Evolutionary conservation across 805 yeast species (phyloP).

Genomic region (Priceomyces haplophilus): DNA sequence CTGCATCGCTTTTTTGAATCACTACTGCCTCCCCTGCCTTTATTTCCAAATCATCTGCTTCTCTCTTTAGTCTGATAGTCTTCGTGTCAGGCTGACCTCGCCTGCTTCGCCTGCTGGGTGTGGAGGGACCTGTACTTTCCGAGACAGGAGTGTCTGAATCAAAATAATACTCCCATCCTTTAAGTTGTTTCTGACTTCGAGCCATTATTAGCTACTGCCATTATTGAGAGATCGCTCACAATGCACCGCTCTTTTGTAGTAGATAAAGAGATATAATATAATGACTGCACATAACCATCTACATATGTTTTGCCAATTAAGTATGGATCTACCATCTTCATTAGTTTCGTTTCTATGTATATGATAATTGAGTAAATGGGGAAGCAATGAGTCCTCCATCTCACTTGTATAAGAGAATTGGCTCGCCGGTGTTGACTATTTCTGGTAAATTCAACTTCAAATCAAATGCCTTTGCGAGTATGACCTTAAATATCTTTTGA

Average conservation of each 20-base stretch:
- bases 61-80: slow-evolving; percentile 34
- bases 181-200: slow-evolving; percentile 16
- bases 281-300: background rate
- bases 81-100: slow-evolving; percentile 13
- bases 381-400: background rate
- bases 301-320: background rate
- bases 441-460: slow-evolving; percentile 80
- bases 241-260: background rate
- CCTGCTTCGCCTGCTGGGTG: slow-evolving; percentile 18
- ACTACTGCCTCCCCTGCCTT: slow-evolving; percentile 53
- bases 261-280: background rate
- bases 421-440: slow-evolving; percentile 84
- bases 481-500: slow-evolving; percentile 88
- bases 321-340: slow-evolving; percentile 1
- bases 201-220: slow-evolving; percentile 14
- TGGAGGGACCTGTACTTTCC: slow-evolving; percentile 1
- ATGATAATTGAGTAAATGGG: background rate
- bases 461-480: slow-evolving; percentile 88
- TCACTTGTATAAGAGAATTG: slow-evolving; percentile 65
- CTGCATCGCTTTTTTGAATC: slow-evolving; percentile 30
- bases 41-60: slow-evolving; percentile 46
- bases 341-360: slow-evolving; percentile 6
- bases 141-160: slow-evolving; percentile 4
- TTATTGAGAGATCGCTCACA: background rate
- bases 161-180: slow-evolving; percentile 35